Evolutionary conservation across 352 stramenopile species (phyloP).

Genomic region (Pythium aphanidermatum): DNA sequence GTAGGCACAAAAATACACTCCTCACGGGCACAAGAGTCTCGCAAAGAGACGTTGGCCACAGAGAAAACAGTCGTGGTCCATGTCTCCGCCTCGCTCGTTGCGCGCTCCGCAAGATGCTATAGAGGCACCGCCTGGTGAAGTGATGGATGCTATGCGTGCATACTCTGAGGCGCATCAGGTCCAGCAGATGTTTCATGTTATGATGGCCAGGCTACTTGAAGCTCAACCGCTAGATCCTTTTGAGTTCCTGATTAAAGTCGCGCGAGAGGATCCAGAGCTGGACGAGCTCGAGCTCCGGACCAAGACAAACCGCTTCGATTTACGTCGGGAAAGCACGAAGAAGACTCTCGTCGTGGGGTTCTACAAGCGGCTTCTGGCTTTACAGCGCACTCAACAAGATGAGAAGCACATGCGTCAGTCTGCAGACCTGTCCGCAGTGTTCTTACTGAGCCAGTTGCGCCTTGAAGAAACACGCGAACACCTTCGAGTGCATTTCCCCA

Average conservation of each 20-base stretch:
- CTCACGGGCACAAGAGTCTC: background rate
- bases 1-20: no score
- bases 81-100: constrained; percentile 30
- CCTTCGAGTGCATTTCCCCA: constrained; percentile 42
- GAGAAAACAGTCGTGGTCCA: no score
- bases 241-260: constrained; percentile 53
- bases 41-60: background rate
- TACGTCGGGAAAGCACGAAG: constrained; percentile 61
- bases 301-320: constrained; percentile 40
- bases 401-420: constrained; percentile 23
- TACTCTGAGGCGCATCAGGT: constrained; percentile 58
- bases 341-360: constrained; percentile 35
- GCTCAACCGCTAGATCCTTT: constrained; percentile 61
- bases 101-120: constrained; percentile 18
- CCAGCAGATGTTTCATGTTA: constrained; percentile 52
- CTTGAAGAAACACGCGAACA: constrained; percentile 41
- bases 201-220: constrained; percentile 52
- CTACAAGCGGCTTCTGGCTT: constrained; percentile 46
- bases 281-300: constrained; percentile 42
- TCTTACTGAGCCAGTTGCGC: constrained; percentile 40
- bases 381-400: constrained; percentile 44
- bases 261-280: constrained; percentile 45
- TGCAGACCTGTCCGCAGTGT: constrained; percentile 28
- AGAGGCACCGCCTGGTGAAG: constrained; percentile 23
- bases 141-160: constrained; percentile 49